phyloP scores from a whole-genome alignment of 371 early-diverging fungal genomes.

The Synchytrium microbalum region DNA sequence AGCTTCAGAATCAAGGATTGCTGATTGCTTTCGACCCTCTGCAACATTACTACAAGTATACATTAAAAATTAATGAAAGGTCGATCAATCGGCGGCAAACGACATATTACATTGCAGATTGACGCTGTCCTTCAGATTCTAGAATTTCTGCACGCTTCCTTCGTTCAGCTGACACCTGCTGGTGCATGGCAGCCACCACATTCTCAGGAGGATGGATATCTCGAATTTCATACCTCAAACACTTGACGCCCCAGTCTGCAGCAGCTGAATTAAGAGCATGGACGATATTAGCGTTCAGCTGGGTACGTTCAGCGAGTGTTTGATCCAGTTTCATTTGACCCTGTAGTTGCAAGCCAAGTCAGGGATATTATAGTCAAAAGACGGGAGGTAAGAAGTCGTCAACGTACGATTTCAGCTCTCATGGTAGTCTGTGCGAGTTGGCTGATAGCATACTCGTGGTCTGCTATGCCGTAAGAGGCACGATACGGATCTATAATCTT shows the following conservation, averaged over 20 bases:
- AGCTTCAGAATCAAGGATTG: conserved; percentile 92
- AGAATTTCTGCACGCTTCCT: conserved; percentile 94
- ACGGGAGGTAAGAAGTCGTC: not conserved
- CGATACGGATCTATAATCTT: conserved; percentile 85
- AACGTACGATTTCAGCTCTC: conserved; percentile 25
- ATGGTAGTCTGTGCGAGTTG: conserved; percentile 97
- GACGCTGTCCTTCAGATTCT: conserved; percentile 75
- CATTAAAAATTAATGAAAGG: conserved; percentile 3
- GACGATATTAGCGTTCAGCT: conserved; percentile 88
- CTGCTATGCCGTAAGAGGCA: conserved; percentile 94
- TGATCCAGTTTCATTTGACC: conserved; percentile 95
- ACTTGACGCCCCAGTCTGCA: conserved; percentile 92
- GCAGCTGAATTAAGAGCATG: conserved; percentile 91
- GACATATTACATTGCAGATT: not conserved
- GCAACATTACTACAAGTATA: conserved; percentile 97
- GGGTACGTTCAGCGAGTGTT: conserved; percentile 89
- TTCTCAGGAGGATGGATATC: conserved; percentile 95
- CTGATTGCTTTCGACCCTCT: conserved; percentile 87
- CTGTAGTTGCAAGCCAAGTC: no score
- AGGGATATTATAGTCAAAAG: no score
- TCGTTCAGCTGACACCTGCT: conserved; percentile 93
- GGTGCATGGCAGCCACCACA: conserved; percentile 95
- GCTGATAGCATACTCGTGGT: conserved; percentile 89
- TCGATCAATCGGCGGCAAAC: not conserved
- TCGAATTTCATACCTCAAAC: conserved; percentile 61